Evolutionary conservation across 768 basidiomycete genomes (phyloP).

Genomic region (Podaxis mareebaensis): DNA sequence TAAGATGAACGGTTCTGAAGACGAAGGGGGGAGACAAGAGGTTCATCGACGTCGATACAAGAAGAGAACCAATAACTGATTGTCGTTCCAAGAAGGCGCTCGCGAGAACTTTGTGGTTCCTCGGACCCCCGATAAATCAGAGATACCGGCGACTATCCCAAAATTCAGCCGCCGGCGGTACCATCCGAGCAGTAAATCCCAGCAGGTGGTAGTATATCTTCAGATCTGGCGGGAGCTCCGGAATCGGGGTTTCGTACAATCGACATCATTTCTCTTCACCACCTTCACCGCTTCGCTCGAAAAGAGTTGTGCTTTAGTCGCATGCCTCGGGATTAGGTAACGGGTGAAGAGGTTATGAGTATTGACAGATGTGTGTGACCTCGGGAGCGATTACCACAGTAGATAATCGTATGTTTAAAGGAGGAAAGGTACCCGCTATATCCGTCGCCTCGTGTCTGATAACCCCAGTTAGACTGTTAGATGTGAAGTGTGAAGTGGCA

Average conservation of each 20-base stretch:
- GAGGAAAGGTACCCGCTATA: conserved; percentile 2
- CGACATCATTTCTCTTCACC: not conserved
- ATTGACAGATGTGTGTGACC: not conserved
- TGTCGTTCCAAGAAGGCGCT: not conserved
- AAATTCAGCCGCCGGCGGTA: conserved; percentile 1
- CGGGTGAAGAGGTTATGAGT: not conserved
- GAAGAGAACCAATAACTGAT: not conserved
- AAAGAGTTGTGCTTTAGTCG: not conserved
- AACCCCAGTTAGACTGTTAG: not conserved
- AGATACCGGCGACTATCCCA: not conserved
- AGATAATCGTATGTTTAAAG: not conserved
- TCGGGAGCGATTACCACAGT: not conserved
- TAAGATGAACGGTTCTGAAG: not conserved
- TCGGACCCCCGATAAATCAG: not conserved
- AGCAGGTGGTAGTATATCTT: not conserved
- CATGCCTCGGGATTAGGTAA: not conserved
- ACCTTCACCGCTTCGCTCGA: not conserved
- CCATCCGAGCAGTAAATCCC: not conserved
- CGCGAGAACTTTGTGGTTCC: conserved; percentile 5
- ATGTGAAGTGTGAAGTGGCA: conserved; percentile 1
- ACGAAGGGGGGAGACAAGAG: not conserved
- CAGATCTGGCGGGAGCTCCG: not conserved
- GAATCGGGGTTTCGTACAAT: conserved; percentile 1
- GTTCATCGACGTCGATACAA: not conserved
- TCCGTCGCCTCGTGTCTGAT: conserved; percentile 1